A percentile compares a stretch with the other conserved stretches of the same genome.
phyloP scores from a whole-genome alignment of 1,284 basidiomycete genomes.

The Cryptococcus depauperatus region DNA sequence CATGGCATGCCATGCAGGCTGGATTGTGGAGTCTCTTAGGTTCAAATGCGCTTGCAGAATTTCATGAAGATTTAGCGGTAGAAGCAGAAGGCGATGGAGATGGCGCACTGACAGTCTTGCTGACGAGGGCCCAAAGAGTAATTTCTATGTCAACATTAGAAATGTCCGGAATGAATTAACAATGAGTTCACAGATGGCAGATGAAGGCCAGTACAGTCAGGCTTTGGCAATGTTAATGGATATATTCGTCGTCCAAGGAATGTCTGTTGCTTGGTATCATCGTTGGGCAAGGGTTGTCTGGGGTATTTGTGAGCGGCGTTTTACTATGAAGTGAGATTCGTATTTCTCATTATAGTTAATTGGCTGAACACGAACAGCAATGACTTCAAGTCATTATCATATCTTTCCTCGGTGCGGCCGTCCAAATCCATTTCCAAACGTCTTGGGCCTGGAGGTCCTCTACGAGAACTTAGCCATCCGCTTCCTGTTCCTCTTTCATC shows the following conservation, averaged over 20 bases:
- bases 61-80: conserved; percentile 34
- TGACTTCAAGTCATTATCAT: conserved; percentile 12
- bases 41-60: conserved; percentile 22
- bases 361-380: conserved; percentile 11
- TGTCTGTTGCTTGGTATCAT: conserved; percentile 28
- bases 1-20: conserved; percentile 36
- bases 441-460: conserved; percentile 13
- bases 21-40: conserved; percentile 30
- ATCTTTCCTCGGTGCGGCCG: conserved; percentile 18
- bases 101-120: conserved; percentile 19
- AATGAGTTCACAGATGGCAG: conserved; percentile 14
- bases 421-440: conserved; percentile 2
- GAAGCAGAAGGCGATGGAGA: conserved; percentile 9
- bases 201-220: conserved; percentile 20
- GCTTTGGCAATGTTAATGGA: conserved; percentile 30
- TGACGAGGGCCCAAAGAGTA: conserved; percentile 27
- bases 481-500: not conserved
- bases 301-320: conserved; percentile 24
- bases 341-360: not conserved
- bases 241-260: conserved; percentile 11
- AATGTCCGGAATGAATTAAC: conserved; percentile 8
- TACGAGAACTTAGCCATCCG: conserved; percentile 10
- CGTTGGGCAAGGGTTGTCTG: conserved; percentile 33
- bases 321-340: conserved; percentile 18
- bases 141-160: conserved; percentile 4